A percentile compares a stretch with the other conserved stretches of the same genome.
phyloP scores from a whole-genome alignment of 495 filamentous ascomycete genomes.

The Aspergillus avenaceus region DNA sequence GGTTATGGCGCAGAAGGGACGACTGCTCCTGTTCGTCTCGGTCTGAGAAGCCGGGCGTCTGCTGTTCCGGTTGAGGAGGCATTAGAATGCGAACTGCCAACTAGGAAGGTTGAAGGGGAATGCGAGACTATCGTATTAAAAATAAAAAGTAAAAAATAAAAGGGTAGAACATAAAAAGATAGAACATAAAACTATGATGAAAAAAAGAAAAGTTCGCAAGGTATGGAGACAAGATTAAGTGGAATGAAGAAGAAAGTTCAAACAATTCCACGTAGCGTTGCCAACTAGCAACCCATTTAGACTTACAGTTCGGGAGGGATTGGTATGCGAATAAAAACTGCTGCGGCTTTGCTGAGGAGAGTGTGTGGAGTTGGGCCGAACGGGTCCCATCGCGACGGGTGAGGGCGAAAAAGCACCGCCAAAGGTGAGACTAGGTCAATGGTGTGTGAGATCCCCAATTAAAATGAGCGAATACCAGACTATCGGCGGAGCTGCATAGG shows the following conservation, averaged over 20 bases:
- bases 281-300: not conserved
- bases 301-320: not conserved
- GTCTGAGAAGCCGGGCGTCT: conserved; percentile 25
- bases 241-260: not conserved
- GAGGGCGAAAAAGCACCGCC: not conserved
- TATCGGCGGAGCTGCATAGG: not conserved
- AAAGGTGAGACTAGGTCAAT: not conserved
- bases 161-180: too few relatives aligned
- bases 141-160: too few relatives aligned
- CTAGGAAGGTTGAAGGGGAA: too few relatives aligned
- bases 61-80: conserved; percentile 7
- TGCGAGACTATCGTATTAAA: too few relatives aligned
- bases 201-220: not conserved
- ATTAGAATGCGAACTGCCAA: not conserved
- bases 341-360: conserved; percentile 21
- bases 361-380: conserved; percentile 15
- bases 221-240: not conserved
- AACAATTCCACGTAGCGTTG: conserved; percentile 2
- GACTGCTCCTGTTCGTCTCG: conserved; percentile 27
- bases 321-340: conserved; percentile 15
- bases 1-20: conserved; percentile 35
- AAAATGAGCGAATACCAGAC: not conserved
- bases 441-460: not conserved
- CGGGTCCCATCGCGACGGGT: not conserved
- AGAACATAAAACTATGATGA: not conserved